These are phyloP conservation scores for Nannochloris sp. DNA, from an alignment of 139 green algal genomes.

Conservation along the genomic window DNA sequence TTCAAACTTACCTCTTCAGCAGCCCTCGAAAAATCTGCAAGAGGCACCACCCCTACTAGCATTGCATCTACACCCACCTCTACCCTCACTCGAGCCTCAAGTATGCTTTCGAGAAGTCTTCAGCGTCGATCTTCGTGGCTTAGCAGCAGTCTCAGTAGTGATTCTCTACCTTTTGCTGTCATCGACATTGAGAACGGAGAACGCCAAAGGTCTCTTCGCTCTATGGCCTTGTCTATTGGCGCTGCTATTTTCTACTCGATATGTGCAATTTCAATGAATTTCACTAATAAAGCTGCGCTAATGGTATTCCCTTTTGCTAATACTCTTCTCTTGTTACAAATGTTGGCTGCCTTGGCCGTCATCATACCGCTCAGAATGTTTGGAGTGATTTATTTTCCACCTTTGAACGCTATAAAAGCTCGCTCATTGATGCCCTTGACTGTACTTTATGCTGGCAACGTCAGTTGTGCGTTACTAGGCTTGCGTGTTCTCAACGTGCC, in stretches of 20 bases:
- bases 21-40: too few relatives aligned
- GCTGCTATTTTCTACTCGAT: not conserved
- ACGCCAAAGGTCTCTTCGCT: too few relatives aligned
- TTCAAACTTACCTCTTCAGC: too few relatives aligned
- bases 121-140: too few relatives aligned
- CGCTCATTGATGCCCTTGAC: constrained; percentile 21
- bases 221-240: too few relatives aligned
- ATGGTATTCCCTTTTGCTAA: constrained; percentile 18
- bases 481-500: constrained; percentile 41
- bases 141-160: too few relatives aligned
- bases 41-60: too few relatives aligned
- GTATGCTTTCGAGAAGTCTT: too few relatives aligned
- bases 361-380: constrained; percentile 9
- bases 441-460: constrained; percentile 39
- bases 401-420: not conserved
- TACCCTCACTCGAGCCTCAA: too few relatives aligned
- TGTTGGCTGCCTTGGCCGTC: constrained; percentile 20
- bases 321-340: constrained; percentile 35
- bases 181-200: too few relatives aligned
- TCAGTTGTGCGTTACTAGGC: constrained; percentile 35
- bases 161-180: too few relatives aligned
- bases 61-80: too few relatives aligned
- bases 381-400: not conserved
- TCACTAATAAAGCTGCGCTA: constrained; percentile 33
- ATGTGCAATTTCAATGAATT: constrained; percentile 33